Percentiles rank a stretch among this genome's conserved stretches.
These are phyloP conservation scores for Pseudogymnoascus sp. DNA, from an alignment of 2,329 filamentous ascomycete species.

Conservation along the genomic window DNA sequence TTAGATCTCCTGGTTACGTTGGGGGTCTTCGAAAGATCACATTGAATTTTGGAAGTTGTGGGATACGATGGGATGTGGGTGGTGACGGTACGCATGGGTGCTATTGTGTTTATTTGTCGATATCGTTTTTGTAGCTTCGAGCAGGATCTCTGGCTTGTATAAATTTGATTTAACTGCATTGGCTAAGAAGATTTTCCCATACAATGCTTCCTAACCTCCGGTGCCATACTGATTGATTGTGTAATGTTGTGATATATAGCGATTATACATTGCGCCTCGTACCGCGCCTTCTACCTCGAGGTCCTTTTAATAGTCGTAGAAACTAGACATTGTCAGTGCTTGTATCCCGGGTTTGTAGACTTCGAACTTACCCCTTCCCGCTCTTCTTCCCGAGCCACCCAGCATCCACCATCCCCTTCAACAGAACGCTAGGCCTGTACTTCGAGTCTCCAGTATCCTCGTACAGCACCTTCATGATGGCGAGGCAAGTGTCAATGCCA, in stretches of 20 bases:
- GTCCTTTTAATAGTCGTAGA: constrained; percentile 8
- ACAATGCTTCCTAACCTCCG: background rate
- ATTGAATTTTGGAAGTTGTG: background rate
- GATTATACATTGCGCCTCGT: background rate
- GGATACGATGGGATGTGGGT: background rate
- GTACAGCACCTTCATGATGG: constrained; percentile 95
- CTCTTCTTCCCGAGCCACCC: constrained; percentile 98
- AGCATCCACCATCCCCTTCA: constrained; percentile 94
- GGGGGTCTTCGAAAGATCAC: background rate
- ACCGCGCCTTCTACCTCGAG: background rate
- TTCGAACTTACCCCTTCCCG: constrained; percentile 59
- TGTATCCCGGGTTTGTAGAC: background rate
- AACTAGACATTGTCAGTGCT: constrained; percentile 7
- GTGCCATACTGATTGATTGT: background rate
- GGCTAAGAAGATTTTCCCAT: background rate
- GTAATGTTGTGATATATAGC: background rate
- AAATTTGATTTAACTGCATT: background rate
- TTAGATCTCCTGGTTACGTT: background rate
- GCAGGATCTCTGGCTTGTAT: constrained; percentile 5
- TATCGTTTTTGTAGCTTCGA: background rate
- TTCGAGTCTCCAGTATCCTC: constrained; percentile 91
- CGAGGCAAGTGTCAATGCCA: constrained; percentile 87
- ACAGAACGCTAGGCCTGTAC: constrained; percentile 79
- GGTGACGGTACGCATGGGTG: background rate
- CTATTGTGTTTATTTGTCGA: background rate